Evolutionary conservation across 2,329 filamentous ascomycete genomes (phyloP).

Genomic region (Aspergillus transmontanensis): DNA sequence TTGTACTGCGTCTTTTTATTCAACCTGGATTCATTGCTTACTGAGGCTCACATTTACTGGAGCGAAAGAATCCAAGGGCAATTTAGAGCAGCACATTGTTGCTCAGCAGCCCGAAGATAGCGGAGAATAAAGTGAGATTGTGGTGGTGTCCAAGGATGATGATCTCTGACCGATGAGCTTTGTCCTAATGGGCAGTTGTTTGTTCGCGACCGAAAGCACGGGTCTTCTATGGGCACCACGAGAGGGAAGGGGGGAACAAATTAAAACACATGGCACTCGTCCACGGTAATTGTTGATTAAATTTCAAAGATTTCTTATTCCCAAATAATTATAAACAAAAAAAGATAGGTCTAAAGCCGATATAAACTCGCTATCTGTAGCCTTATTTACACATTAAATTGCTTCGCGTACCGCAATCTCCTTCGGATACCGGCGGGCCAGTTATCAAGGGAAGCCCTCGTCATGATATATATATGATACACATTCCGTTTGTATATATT

Average conservation of each 20-base stretch:
- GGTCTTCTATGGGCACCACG: constrained; percentile 1
- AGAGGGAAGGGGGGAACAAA: neutral
- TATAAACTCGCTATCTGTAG: neutral
- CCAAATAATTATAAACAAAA: neutral
- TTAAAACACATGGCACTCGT: neutral
- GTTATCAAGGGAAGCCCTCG: neutral
- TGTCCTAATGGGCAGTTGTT: constrained; percentile 9
- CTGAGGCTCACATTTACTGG: constrained; percentile 17
- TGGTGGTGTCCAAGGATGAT: constrained; percentile 8
- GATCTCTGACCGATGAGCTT: constrained; percentile 5
- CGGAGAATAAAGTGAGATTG: constrained; percentile 5
- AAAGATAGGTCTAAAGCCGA: neutral
- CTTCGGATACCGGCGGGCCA: neutral
- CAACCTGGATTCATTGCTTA: constrained; percentile 20
- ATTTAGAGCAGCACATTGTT: constrained; percentile 25
- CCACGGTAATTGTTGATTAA: neutral
- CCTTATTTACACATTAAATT: neutral
- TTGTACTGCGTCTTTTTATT: constrained; percentile 17
- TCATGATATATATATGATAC: neutral
- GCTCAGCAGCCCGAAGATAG: constrained; percentile 16
- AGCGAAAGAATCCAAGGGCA: constrained; percentile 18
- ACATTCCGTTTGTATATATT: neutral
- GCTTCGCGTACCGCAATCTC: neutral
- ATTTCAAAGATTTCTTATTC: neutral
- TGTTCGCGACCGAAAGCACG: constrained; percentile 9